phyloP scores from a whole-genome alignment of 2,329 filamentous ascomycete species.

The Epichloe gansuensis region DNA sequence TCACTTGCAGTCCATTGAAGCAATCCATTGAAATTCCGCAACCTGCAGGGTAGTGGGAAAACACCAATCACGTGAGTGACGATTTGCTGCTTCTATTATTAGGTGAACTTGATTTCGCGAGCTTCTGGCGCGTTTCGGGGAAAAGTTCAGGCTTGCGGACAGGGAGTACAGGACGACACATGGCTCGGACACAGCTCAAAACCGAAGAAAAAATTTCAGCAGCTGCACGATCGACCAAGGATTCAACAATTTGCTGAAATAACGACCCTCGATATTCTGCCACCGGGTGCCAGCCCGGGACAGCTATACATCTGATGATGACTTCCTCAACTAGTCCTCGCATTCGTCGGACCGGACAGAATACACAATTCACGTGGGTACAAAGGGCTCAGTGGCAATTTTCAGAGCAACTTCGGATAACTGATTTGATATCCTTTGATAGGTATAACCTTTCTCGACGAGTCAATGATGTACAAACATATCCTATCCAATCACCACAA shows the following conservation, averaged over 20 bases:
- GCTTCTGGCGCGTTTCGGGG: background rate
- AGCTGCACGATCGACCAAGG: background rate
- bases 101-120: background rate
- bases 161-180: background rate
- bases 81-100: background rate
- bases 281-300: slow-evolving; percentile 6
- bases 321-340: slow-evolving; percentile 22
- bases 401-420: background rate
- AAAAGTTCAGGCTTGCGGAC: background rate
- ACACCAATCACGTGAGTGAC: background rate
- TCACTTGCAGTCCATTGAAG: background rate
- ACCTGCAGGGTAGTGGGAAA: background rate
- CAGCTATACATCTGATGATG: slow-evolving; percentile 14
- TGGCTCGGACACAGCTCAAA: background rate
- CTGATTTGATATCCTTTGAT: background rate
- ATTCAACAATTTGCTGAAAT: background rate
- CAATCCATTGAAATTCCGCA: background rate
- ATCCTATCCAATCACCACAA: slow-evolving; percentile 49
- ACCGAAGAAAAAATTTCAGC: background rate
- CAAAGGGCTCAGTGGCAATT: background rate
- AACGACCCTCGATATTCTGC: background rate
- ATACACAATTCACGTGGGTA: slow-evolving; percentile 34
- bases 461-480: slow-evolving; percentile 46
- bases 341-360: slow-evolving; percentile 35
- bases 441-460: slow-evolving; percentile 48